Base-by-base conservation (phyloP, 108 stramenopile species). In the Cyclotella atomus region DNA sequence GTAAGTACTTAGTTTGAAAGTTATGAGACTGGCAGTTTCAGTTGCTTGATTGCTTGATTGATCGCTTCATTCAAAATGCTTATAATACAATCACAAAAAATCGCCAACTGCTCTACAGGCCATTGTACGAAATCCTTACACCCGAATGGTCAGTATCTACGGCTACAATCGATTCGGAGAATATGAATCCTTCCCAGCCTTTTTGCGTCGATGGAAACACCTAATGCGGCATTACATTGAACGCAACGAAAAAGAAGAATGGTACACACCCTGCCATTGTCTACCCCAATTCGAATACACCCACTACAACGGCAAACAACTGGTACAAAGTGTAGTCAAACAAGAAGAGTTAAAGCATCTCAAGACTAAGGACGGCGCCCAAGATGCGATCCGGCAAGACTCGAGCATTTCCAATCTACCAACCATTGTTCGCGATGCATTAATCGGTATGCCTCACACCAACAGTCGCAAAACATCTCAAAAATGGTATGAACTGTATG, bases 101-200 rank as follows among this genome's bases (percentile, higher is more conserved):
- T n/a, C n/a, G n/a, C n/a, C n/a, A n/a, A n/a, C n/a, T n/a, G n/a
- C n/a, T n/a, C n/a, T n/a, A n/a, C n/a, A n/a, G 17, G 83, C 88
- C 81, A 83, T 88, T 38, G 84, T 88, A 9, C 66, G 88, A n/a
- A 86, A 89, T 59, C 88, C 86, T 0, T 89, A 89, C 61, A 69
- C 70, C 20, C 78, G 86, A 45, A 89, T 89, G 86, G 84, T 89
- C 9, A 72, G 70, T 72, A 80, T 88, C 25, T 88, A 88, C 53
- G 82, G 72, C 24, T 88, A 88, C 73, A 88, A 88, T 55, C 76
- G 83, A 12, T 88, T 86, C 62, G 84, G 85, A 1, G 57, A 76
- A 19, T 16, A 24, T 5, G 88, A 88, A 63, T 61, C 72, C 29
- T 89, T 89, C 73, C 54, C 67, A 25, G 36, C 65, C 35, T 89